Conservation (phyloP, 2,329 filamentous ascomycete species). For the Microcyclosporella mali region DNA sequence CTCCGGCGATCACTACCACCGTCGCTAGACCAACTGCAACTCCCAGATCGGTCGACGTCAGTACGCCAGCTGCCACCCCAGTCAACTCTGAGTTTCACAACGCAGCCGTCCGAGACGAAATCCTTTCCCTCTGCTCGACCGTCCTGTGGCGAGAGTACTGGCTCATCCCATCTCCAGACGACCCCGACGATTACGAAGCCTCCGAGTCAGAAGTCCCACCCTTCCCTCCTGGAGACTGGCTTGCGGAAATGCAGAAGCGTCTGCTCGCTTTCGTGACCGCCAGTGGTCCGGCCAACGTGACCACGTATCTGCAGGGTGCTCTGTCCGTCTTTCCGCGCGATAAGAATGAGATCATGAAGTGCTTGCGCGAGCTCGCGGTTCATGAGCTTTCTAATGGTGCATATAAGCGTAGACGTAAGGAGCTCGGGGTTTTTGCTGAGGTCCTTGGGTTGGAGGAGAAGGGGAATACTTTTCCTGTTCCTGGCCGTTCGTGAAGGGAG, state of each 20-base stretch:
- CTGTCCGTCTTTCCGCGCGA: slow-evolving; percentile 9
- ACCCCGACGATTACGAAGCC: background rate
- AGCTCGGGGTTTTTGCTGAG: slow-evolving; percentile 15
- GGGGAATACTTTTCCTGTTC: slow-evolving; percentile 3
- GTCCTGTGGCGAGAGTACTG: slow-evolving; percentile 16
- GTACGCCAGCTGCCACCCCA: background rate
- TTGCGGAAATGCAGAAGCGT: slow-evolving; percentile 9
- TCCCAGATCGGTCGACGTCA: no score
- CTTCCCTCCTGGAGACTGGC: slow-evolving; percentile 10
- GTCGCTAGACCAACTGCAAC: no score
- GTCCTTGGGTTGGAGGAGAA: slow-evolving; percentile 17
- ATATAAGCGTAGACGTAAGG: slow-evolving; percentile 6
- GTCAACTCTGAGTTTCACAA: background rate
- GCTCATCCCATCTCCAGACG: slow-evolving; percentile 6
- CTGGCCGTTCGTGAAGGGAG: slow-evolving; percentile 8
- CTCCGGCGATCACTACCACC: no score
- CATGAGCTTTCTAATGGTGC: slow-evolving; percentile 7
- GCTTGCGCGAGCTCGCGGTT: slow-evolving; percentile 10
- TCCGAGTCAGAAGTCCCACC: no score
- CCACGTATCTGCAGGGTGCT: slow-evolving; percentile 7
- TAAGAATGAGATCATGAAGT: slow-evolving; percentile 7
- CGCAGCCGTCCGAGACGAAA: slow-evolving; percentile 8
- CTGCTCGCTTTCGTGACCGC: slow-evolving; percentile 10
- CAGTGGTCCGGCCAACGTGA: slow-evolving; percentile 6
- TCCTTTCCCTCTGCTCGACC: slow-evolving; percentile 11